These are phyloP conservation scores for Kwoniella shandongensis DNA, from an alignment of 768 basidiomycete genomes.

Conservation along the genomic window DNA sequence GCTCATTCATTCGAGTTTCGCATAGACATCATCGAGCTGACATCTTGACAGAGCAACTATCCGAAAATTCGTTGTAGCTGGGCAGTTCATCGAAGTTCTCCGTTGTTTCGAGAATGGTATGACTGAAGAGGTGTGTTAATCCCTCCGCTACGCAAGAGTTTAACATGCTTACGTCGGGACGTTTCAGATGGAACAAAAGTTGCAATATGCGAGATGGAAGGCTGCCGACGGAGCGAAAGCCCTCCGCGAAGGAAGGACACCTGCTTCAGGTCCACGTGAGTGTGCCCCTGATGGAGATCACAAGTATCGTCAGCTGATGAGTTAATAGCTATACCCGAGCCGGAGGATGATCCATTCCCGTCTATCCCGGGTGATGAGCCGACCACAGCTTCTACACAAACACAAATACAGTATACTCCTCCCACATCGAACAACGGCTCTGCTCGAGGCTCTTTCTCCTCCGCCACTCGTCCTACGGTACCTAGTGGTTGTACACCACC, in stretches of 20 bases:
- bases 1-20: constrained; percentile 14
- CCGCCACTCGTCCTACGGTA: constrained; percentile 13
- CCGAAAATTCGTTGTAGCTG: constrained; percentile 90
- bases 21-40: not conserved
- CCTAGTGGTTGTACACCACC: constrained; percentile 25
- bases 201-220: constrained; percentile 96
- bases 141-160: not conserved
- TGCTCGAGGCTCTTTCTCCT: constrained; percentile 28
- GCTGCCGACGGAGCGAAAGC: constrained; percentile 93
- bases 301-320: not conserved
- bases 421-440: not conserved
- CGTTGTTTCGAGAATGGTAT: constrained; percentile 55
- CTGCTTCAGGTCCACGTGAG: constrained; percentile 74
- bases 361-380: constrained; percentile 32
- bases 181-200: constrained; percentile 74
- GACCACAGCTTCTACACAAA: constrained; percentile 12
- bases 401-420: not conserved
- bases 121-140: constrained; percentile 50
- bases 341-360: constrained; percentile 26
- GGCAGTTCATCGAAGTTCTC: constrained; percentile 89
- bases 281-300: constrained; percentile 14
- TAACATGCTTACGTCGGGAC: constrained; percentile 1
- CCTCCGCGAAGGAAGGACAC: constrained; percentile 85
- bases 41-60: constrained; percentile 68
- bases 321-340: constrained; percentile 35